Conservation (phyloP, 441 rosid species). For the Gossypium gossypioides region DNA sequence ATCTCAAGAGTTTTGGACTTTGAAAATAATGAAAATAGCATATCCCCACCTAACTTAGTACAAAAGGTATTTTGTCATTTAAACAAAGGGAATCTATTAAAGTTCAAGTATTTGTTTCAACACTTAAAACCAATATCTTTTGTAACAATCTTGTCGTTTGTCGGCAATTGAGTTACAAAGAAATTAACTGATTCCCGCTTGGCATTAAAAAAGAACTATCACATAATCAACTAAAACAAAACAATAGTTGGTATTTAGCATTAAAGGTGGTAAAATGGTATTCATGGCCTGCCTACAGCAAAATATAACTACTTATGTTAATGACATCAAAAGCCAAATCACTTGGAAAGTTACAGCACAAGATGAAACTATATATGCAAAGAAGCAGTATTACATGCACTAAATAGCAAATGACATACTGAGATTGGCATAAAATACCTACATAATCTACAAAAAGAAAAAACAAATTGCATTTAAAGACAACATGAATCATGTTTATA, state of each 20-base stretch:
- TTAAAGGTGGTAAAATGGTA: not conserved
- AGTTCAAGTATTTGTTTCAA: not conserved
- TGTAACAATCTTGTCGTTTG: not conserved
- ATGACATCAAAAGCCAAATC: not conserved
- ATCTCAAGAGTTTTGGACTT: not conserved
- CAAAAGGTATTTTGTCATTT: constrained; percentile 11
- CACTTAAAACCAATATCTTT: not conserved
- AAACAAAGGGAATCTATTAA: constrained; percentile 3
- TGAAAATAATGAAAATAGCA: not conserved
- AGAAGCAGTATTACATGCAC: constrained; percentile 9
- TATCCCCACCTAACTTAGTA: not conserved
- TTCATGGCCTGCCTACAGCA: not conserved
- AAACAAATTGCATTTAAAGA: not conserved
- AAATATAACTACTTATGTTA: not conserved
- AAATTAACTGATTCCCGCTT: not conserved
- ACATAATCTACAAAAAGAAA: constrained; percentile 13
- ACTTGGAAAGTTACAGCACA: not conserved
- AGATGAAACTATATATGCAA: not conserved
- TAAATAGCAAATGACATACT: constrained; percentile 4
- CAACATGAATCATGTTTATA: constrained; percentile 5
- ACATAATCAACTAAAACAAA: not conserved
- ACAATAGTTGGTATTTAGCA: not conserved
- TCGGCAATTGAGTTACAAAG: not conserved
- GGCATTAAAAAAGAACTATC: not conserved
- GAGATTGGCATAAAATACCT: constrained; percentile 17